Base-by-base conservation (phyloP, 2,329 filamentous ascomycete species). In the Calonectria montana region DNA sequence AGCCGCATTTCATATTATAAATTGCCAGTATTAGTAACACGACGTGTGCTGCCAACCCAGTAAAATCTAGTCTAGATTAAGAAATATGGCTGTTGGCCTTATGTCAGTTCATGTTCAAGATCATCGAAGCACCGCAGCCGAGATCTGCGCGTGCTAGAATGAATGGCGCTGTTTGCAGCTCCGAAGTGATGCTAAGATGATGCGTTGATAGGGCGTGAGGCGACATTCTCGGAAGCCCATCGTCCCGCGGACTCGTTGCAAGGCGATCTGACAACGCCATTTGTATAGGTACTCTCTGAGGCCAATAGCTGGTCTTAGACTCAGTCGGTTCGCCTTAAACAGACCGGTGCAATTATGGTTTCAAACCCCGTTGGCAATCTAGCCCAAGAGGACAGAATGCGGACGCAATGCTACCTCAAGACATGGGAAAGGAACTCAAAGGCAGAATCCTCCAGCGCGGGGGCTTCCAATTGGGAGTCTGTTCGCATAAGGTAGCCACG, bases 391-490 rank as follows among this genome's bases (percentile, higher is more conserved):
- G n/a, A 63, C 15, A 50, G 53, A 66, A 53, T 62, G 16, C 13
- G 45, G 9, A 27, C 39, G 41, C 67, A 37, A 7, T 37, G 31
- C 62, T 7, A 41, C 50, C 53, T 59, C 69, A 71, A 15, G 69
- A 48, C 39, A 63, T 68, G 9, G 75, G 76, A 18, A 82, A 80
- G 43, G 70, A 73, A 50, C 74, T 76, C 50, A 82, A 62, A 8
- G 81, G 80, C 67, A 83, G 73, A 69, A 88, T 83, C 29, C 77
- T 78, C 84, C 86, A 87, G 3, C 70, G 73, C 2, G 83, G 82
- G 7, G 83, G 79, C 15, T 50, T 77, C 82, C 83, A 85, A 16
- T 71, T 70, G 0, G 81, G 80, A 4, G 77, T 74, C 31, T 80
- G 74, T 12, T 79, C 75, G 39, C 77, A 77, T n/a, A 85, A 73